Percentiles rank a stretch among this genome's conserved stretches.
Evolutionary conservation across 169 alveolate species (phyloP).

Genomic region (Cryptosporidium sp.): DNA sequence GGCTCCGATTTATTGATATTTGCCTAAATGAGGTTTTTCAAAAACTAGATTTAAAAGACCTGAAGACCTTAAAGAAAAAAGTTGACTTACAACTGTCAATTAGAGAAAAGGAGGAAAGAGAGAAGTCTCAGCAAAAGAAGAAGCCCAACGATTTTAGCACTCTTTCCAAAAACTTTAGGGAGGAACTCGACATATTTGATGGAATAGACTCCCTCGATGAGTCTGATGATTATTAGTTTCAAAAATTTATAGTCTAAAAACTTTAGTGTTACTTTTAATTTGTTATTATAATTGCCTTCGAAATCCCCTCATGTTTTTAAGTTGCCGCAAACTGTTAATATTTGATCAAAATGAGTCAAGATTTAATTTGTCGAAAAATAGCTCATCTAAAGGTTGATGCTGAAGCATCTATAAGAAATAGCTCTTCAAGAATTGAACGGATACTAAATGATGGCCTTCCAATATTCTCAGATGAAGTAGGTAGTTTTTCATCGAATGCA

Average conservation of each 20-base stretch:
- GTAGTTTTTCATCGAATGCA: slow-evolving; percentile 48
- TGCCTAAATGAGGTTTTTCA: slow-evolving; percentile 65
- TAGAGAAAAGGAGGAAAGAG: slow-evolving; percentile 56
- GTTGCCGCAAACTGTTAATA: slow-evolving; percentile 15
- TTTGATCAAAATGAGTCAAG: slow-evolving; percentile 16
- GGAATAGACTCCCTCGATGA: slow-evolving; percentile 69
- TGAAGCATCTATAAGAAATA: slow-evolving; percentile 28
- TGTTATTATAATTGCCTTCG: background rate
- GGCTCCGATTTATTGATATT: slow-evolving; percentile 69
- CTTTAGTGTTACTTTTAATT: slow-evolving; percentile 14
- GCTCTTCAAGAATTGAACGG: slow-evolving; percentile 61
- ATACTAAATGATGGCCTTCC: slow-evolving; percentile 40
- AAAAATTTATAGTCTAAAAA: background rate
- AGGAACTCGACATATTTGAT: slow-evolving; percentile 71
- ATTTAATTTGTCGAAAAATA: slow-evolving; percentile 28
- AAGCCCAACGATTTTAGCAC: slow-evolving; percentile 39
- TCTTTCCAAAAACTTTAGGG: slow-evolving; percentile 51
- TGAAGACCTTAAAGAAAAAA: slow-evolving; percentile 60
- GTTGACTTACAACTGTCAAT: slow-evolving; percentile 35
- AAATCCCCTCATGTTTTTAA: background rate
- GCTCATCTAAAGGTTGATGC: background rate
- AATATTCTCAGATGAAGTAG: slow-evolving; percentile 30
- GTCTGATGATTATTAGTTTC: slow-evolving; percentile 62
- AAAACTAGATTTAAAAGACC: slow-evolving; percentile 60
- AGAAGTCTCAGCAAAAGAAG: slow-evolving; percentile 61